These are phyloP conservation scores for Cyamopsis tetragonoloba DNA, from an alignment of 306 rosid species.

Conservation along the genomic window DNA sequence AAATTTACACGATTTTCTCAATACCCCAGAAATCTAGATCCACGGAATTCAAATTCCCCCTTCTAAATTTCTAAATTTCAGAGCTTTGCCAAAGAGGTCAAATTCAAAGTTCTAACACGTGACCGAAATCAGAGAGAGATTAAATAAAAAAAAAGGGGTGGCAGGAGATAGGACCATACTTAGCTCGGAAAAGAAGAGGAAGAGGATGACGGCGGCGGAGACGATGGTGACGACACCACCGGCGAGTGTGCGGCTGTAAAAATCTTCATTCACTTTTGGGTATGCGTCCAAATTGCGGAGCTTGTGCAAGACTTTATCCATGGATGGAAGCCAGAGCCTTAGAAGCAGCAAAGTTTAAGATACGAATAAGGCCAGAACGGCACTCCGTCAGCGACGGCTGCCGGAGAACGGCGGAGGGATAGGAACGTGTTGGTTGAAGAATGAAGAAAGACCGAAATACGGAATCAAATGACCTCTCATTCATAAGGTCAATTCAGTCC, in stretches of 20 bases:
- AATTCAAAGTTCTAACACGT: slow-evolving; percentile 1
- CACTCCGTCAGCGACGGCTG: slow-evolving; percentile 34
- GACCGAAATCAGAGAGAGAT: neutral
- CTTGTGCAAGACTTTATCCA: slow-evolving; percentile 57
- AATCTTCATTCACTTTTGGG: slow-evolving; percentile 95
- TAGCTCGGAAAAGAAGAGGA: slow-evolving; percentile 83
- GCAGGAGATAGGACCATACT: slow-evolving; percentile 38
- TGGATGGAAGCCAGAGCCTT: slow-evolving; percentile 33
- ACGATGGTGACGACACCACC: slow-evolving; percentile 83
- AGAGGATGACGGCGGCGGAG: slow-evolving; percentile 64
- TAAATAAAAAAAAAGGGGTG: too few relatives aligned
- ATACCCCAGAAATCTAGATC: slow-evolving; percentile 14
- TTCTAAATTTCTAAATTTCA: slow-evolving; percentile 20
- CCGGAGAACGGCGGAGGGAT: slow-evolving; percentile 28
- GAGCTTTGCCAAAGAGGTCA: neutral
- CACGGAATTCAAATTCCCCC: neutral
- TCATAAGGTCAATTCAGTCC: slow-evolving; percentile 38
- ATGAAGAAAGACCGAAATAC: slow-evolving; percentile 24
- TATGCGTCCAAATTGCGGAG: slow-evolving; percentile 91
- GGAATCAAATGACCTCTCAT: neutral
- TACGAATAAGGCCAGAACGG: neutral
- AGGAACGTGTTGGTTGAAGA: slow-evolving; percentile 23
- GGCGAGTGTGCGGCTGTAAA: slow-evolving; percentile 74
- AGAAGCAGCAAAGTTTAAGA: slow-evolving; percentile 14
- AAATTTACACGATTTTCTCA: slow-evolving; percentile 15